Conservation (phyloP, 371 early-diverging fungal species). For the Circinella minor region DNA sequence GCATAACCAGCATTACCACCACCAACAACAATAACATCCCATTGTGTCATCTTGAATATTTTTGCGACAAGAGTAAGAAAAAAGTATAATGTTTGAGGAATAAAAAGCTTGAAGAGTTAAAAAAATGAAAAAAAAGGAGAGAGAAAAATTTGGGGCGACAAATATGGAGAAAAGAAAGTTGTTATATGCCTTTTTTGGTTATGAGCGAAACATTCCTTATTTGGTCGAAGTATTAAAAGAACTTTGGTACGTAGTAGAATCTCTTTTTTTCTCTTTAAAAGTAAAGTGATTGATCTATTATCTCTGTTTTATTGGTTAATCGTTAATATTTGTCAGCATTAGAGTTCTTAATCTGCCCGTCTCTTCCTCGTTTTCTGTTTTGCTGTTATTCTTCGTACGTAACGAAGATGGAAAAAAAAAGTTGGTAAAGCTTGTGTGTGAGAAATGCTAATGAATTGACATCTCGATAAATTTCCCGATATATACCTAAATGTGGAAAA, state of each 20-base stretch:
- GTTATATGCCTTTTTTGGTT: neutral
- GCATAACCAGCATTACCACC: conserved; percentile 28
- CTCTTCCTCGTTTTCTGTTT: neutral
- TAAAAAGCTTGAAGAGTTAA: no score
- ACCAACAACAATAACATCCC: conserved; percentile 24
- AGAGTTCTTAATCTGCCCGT: neutral
- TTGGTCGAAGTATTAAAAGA: neutral
- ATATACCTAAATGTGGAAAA: no score
- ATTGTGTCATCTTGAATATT: neutral
- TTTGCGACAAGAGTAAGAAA: neutral
- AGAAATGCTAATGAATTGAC: no score
- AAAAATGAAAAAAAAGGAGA: no score
- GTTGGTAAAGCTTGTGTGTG: no score
- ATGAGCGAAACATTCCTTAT: neutral
- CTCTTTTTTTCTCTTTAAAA: no score
- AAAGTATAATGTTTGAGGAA: neutral
- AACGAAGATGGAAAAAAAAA: no score
- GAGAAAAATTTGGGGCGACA: no score
- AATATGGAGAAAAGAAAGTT: neutral
- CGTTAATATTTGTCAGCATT: neutral
- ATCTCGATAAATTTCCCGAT: no score
- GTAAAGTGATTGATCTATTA: no score
- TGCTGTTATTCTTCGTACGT: no score
- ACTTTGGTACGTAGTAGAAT: no score
- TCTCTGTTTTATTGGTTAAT: neutral